These are phyloP conservation scores for Daedalea quercina DNA, from an alignment of 768 basidiomycete genomes.

Conservation along the genomic window DNA sequence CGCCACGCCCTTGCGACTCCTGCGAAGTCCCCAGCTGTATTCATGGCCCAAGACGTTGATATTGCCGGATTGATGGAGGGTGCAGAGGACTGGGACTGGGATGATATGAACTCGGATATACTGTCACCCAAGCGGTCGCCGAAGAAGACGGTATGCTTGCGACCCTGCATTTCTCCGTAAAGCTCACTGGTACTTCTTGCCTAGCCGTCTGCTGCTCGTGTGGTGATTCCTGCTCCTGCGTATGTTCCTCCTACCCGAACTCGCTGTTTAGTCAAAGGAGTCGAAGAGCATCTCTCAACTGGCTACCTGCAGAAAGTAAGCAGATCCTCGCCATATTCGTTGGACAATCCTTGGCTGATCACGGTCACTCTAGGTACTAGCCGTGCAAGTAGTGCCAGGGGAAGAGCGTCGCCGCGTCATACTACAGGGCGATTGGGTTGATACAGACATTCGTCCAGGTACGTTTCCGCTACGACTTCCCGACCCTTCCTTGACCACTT, in stretches of 20 bases:
- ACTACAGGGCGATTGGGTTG: conserved; percentile 75
- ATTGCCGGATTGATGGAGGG: conserved; percentile 50
- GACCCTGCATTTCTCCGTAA: too few species aligned
- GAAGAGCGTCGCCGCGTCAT: conserved; percentile 42
- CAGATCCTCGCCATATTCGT: neutral
- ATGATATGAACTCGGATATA: conserved; percentile 45
- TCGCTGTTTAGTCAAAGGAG: conserved; percentile 4
- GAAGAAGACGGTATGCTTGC: neutral
- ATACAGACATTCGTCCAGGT: conserved; percentile 59
- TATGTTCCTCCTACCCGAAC: neutral
- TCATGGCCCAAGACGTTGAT: conserved; percentile 29
- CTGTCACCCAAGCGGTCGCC: conserved; percentile 37
- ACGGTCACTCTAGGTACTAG: conserved; percentile 35
- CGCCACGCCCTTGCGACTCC: neutral
- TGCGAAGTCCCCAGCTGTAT: neutral
- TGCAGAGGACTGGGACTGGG: conserved; percentile 66
- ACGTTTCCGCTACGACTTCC: conserved; percentile 7
- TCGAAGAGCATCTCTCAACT: neutral
- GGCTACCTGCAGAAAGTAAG: conserved; percentile 4
- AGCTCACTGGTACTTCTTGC: too few species aligned
- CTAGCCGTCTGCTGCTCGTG: neutral
- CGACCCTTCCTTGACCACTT: neutral
- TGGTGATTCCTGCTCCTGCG: neutral
- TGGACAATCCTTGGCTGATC: neutral
- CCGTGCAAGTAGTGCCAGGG: conserved; percentile 36